Conservation (phyloP, 257 asterid species). For the Catharanthus roseus region DNA sequence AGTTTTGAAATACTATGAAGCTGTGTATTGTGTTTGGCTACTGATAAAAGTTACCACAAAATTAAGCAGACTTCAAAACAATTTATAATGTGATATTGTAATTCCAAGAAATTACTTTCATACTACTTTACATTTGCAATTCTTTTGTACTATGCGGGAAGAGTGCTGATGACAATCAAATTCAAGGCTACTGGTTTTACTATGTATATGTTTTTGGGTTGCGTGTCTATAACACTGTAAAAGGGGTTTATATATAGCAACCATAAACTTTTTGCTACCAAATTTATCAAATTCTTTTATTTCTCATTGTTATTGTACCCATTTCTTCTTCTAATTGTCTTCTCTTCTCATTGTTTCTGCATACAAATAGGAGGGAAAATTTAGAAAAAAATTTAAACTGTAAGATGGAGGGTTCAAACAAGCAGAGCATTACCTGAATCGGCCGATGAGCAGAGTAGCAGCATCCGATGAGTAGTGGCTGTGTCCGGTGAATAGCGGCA, state of each 20-base stretch:
- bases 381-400: too few relatives aligned
- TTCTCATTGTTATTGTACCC: too few relatives aligned
- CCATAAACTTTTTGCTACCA: neutral
- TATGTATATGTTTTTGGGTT: neutral
- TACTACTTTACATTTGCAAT: too few relatives aligned
- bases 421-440: too few relatives aligned
- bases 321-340: too few relatives aligned
- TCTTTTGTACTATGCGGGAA: neutral
- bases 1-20: neutral
- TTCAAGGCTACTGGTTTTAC: neutral
- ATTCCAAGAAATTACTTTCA: neutral
- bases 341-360: too few relatives aligned
- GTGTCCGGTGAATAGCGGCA: too few relatives aligned
- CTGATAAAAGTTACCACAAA: neutral
- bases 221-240: neutral
- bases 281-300: neutral
- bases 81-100: neutral
- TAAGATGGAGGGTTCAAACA: too few relatives aligned
- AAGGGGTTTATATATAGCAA: neutral
- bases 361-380: too few relatives aligned
- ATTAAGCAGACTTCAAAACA: neutral
- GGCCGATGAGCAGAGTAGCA: too few relatives aligned
- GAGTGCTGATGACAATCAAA: neutral
- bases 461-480: too few relatives aligned
- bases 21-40: neutral